These are phyloP conservation scores for Thymus mandschuricus DNA, from an alignment of 257 asterid species.

Conservation along the genomic window DNA sequence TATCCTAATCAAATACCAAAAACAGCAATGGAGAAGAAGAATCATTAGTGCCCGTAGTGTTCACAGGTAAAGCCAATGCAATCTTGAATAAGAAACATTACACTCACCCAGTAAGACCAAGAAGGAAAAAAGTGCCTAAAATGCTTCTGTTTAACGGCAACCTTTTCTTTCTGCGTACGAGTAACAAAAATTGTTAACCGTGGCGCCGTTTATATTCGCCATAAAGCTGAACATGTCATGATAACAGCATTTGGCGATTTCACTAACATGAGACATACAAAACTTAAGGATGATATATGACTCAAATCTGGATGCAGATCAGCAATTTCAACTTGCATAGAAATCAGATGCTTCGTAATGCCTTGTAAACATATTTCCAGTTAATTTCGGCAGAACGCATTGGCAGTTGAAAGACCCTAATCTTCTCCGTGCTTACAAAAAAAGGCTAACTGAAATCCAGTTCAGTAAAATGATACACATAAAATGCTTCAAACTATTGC, in stretches of 20 bases:
- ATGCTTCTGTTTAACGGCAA: conserved; percentile 56
- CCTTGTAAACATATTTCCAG: neutral
- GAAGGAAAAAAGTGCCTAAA: conserved; percentile 59
- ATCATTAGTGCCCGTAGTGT: conserved; percentile 11
- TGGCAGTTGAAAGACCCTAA: neutral
- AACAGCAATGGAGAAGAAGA: neutral
- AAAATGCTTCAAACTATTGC: conserved; percentile 13
- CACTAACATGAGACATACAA: neutral
- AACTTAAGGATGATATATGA: neutral
- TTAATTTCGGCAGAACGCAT: neutral
- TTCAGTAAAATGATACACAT: neutral
- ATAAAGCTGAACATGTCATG: conserved; percentile 9
- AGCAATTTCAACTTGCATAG: neutral
- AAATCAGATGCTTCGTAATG: neutral
- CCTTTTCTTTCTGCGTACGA: conserved; percentile 60
- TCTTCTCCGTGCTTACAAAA: neutral
- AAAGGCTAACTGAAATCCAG: neutral
- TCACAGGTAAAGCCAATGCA: conserved; percentile 19
- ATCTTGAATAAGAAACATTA: conserved; percentile 7
- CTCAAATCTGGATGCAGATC: neutral
- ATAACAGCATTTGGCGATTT: neutral
- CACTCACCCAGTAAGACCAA: conserved; percentile 86
- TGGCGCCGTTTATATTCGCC: conserved; percentile 10
- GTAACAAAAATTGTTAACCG: conserved; percentile 6
- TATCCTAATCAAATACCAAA: conserved; percentile 51